phyloP scores from a whole-genome alignment of 257 asterid species.

The Fraxinus quadrangulata region DNA sequence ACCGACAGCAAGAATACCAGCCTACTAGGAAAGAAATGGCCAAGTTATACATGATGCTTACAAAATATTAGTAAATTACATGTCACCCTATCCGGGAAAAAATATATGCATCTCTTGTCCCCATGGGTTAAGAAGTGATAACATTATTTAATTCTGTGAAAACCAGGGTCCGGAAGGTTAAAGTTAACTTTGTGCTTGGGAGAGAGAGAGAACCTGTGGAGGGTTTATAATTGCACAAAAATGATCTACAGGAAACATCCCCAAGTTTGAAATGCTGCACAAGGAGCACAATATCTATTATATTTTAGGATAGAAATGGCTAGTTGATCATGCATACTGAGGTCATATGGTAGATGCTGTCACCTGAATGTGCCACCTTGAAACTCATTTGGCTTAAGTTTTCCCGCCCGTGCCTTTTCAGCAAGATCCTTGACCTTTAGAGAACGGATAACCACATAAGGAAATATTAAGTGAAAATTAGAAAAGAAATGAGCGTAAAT shows the following conservation, averaged over 20 bases:
- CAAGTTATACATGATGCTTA: constrained; percentile 25
- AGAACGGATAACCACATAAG: constrained; percentile 22
- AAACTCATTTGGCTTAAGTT: constrained; percentile 93
- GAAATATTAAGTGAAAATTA: not conserved
- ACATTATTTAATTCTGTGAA: not conserved
- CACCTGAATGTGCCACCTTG: constrained; percentile 99
- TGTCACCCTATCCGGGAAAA: not conserved
- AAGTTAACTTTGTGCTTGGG: not conserved
- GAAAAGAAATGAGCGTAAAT: constrained; percentile 14
- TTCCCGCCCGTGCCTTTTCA: constrained; percentile 89
- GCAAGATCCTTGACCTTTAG: constrained; percentile 92
- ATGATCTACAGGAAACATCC: constrained; percentile 96
- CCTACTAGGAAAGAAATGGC: constrained; percentile 56
- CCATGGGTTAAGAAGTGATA: too few species aligned
- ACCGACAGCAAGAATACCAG: constrained; percentile 98
- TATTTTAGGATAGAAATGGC: constrained; percentile 12
- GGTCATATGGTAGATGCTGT: constrained; percentile 2
- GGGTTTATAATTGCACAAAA: constrained; percentile 99
- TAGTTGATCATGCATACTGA: constrained; percentile 19
- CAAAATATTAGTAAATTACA: not conserved
- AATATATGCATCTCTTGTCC: not conserved
- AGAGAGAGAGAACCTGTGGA: constrained; percentile 74
- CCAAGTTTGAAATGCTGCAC: constrained; percentile 97
- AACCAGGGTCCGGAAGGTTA: constrained; percentile 17
- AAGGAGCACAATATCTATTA: constrained; percentile 26